Evolutionary conservation across 305 asterid genomes (phyloP), one percentile per base, ranked within the genome.

Genomic region (Ruellia speciosa): DNA sequence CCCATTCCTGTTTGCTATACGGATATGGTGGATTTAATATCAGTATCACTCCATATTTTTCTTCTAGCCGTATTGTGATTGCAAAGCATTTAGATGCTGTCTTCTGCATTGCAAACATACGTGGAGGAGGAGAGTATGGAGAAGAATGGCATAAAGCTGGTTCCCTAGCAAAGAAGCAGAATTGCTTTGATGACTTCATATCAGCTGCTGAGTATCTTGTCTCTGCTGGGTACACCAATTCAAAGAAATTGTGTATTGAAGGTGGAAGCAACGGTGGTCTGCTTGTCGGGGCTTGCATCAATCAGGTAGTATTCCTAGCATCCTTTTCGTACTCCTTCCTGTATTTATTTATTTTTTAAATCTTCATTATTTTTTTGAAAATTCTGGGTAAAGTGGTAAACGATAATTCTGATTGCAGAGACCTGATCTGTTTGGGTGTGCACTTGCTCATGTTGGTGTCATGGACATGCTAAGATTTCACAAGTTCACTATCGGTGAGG

Each of bases 391-490:
- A 24, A 24, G 31, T 24, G 31, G 31, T 24, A 24, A 24, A 24
- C 31, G 31, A 34, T 50, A 56, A 58, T 66, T 59, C 37, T 67
- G 62, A 56, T 68, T 63, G 66, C 81, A 88, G 99, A 84, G 96
- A 69, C 97, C 99, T 63, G 97, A 88, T 88, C 92, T 92, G 34
- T 92, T 82, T 64, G 96, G 97, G 8, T 92, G 99, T 63, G 99
- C 96, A 61, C 90, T 88, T 58, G 96, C 96, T 64, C 99, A 92
- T 77, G 97, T 86, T 78, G 99, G 97, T 63, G 99, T 92, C 17
- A 92, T 86, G 97, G 97, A 92, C 77, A 92, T 92, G 99, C 86
- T 92, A 53, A 86, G 99, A 64, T 92, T 92, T 71, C 99, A 92
- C 83, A 92, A 86, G 73, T 92, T 92, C 58, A 92, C 99, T 35